A percentile compares a stretch with the other conserved stretches of the same genome.
Conservation (phyloP, 2,329 filamentous ascomycete genomes). For the Westerdykella ornata region DNA sequence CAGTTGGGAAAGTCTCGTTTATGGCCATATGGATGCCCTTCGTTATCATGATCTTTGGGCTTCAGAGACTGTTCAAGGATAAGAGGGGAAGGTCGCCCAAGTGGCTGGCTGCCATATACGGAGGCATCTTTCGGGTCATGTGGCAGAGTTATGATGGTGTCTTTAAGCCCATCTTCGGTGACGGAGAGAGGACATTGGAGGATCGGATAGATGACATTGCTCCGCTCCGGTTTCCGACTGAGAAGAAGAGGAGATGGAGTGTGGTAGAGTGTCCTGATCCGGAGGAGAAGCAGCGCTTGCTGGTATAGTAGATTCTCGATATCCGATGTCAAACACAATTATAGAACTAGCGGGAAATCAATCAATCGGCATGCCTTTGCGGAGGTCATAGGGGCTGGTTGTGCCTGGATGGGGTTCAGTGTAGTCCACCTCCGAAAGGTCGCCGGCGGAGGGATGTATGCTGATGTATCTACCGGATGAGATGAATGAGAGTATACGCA, state of each 20-base stretch:
- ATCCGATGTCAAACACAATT: not conserved
- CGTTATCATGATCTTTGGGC: constrained; percentile 48
- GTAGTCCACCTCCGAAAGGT: too few relatives aligned
- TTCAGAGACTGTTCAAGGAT: constrained; percentile 51
- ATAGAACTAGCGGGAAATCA: too few relatives aligned
- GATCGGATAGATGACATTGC: not conserved
- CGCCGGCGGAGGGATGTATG: too few relatives aligned
- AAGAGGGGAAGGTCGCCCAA: constrained; percentile 60
- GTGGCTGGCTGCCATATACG: constrained; percentile 56
- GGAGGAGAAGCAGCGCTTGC: not conserved
- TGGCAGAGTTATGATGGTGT: constrained; percentile 61
- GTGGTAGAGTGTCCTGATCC: not conserved
- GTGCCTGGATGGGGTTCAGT: too few relatives aligned
- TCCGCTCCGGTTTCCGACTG: not conserved
- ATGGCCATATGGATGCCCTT: constrained; percentile 53
- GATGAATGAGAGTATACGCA: too few relatives aligned
- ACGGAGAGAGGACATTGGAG: constrained; percentile 66
- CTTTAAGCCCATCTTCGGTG: constrained; percentile 66
- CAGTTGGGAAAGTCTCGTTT: constrained; percentile 58
- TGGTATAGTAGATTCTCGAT: not conserved
- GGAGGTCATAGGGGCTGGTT: too few relatives aligned
- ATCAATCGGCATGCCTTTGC: too few relatives aligned
- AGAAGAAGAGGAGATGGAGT: not conserved
- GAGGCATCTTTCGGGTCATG: constrained; percentile 49
- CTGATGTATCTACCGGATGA: too few relatives aligned